A percentile compares a stretch with the other conserved stretches of the same genome.
phyloP scores from a whole-genome alignment of 371 early-diverging fungal genomes.

The Syncephalastrum racemosum region DNA sequence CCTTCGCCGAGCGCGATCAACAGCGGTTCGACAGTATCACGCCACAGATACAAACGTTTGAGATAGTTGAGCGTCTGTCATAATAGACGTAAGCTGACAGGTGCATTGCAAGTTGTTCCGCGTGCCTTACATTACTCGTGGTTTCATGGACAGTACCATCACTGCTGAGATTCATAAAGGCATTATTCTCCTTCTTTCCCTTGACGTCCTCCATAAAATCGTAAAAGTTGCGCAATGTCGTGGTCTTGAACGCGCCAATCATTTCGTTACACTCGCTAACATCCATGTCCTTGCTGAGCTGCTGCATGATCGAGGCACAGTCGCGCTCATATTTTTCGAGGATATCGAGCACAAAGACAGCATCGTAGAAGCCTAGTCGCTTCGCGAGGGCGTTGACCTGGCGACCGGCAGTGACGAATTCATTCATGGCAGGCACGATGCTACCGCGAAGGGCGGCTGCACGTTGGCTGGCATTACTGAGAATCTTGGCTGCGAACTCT shows the following conservation, averaged over 20 bases:
- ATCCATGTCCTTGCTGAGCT: constrained; percentile 23
- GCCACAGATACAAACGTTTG: constrained; percentile 58
- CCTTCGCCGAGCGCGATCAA: constrained; percentile 58
- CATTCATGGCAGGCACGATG: constrained; percentile 57
- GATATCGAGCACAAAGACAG: constrained; percentile 79
- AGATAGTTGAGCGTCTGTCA: constrained; percentile 61
- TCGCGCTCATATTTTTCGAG: constrained; percentile 57
- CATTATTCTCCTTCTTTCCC: constrained; percentile 34
- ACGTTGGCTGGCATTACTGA: constrained; percentile 60
- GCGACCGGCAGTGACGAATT: constrained; percentile 67
- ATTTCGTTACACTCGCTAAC: constrained; percentile 52
- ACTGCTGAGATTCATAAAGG: constrained; percentile 55
- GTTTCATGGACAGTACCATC: constrained; percentile 90
- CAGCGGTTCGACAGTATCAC: constrained; percentile 62
- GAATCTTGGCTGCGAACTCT: constrained; percentile 61
- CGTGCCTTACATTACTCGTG: constrained; percentile 68
- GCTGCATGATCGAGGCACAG: constrained; percentile 17
- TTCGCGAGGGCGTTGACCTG: constrained; percentile 62
- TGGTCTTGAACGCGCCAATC: constrained; percentile 54
- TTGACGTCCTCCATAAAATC: constrained; percentile 75
- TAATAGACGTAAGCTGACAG: not conserved
- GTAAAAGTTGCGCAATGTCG: constrained; percentile 62
- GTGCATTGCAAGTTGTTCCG: not conserved
- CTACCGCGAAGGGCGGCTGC: constrained; percentile 54
- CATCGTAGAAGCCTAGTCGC: constrained; percentile 64